Evolutionary conservation across 345 rosid species (phyloP).

Genomic region (Citrus medica): DNA sequence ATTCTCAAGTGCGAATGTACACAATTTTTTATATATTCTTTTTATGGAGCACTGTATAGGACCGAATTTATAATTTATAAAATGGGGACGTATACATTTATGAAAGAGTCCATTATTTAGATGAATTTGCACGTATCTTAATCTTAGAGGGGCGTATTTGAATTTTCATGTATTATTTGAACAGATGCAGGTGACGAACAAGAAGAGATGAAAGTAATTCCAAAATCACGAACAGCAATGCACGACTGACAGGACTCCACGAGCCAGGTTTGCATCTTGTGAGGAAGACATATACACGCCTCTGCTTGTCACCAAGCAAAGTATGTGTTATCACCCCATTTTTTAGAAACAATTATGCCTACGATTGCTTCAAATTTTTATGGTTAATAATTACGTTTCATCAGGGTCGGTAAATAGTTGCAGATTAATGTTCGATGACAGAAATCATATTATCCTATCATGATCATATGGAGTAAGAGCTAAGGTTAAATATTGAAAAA

Average conservation of each 20-base stretch:
- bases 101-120: too few relatives aligned
- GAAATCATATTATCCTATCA: background rate
- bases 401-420: background rate
- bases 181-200: too few relatives aligned
- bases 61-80: too few relatives aligned
- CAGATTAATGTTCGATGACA: background rate
- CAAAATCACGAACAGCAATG: background rate
- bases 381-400: constrained; percentile 2
- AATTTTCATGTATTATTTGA: too few relatives aligned
- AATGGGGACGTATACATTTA: too few relatives aligned
- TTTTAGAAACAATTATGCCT: background rate
- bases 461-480: background rate
- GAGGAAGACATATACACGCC: background rate
- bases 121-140: too few relatives aligned
- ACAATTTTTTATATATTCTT: too few relatives aligned
- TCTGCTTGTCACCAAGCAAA: background rate
- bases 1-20: too few relatives aligned
- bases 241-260: background rate
- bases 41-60: too few relatives aligned
- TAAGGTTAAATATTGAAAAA: background rate
- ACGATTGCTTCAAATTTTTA: background rate
- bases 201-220: background rate
- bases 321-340: background rate
- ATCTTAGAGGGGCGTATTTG: too few relatives aligned
- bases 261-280: background rate